A percentile compares a stretch with the other conserved stretches of the same genome.
These are phyloP conservation scores for Coemansia sp. DNA, from an alignment of 192 early-diverging fungal genomes.

Conservation along the genomic window DNA sequence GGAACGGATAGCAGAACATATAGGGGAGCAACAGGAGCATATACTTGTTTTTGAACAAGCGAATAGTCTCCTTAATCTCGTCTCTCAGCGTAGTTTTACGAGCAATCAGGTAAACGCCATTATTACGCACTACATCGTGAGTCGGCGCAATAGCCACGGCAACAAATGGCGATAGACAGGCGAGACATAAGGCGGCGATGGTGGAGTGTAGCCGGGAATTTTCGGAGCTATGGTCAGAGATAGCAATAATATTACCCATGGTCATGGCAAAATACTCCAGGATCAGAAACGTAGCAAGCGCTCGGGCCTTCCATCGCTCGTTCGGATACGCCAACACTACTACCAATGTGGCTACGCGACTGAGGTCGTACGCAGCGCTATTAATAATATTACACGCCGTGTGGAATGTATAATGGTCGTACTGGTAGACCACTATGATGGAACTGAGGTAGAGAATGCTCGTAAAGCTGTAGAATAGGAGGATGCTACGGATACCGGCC, in stretches of 20 bases:
- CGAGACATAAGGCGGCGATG: constrained; percentile 18
- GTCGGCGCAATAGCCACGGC: constrained; percentile 31
- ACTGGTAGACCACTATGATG: constrained; percentile 25
- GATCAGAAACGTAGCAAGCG: constrained; percentile 27
- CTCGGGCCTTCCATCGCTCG: constrained; percentile 41
- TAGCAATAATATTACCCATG: constrained; percentile 34
- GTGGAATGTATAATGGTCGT: constrained; percentile 12
- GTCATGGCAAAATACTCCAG: constrained; percentile 37
- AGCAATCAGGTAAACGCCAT: constrained; percentile 44
- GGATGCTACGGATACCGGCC: constrained; percentile 25
- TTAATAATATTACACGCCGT: constrained; percentile 15
- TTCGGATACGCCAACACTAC: constrained; percentile 38
- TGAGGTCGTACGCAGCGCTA: constrained; percentile 23
- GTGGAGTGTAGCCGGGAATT: constrained; percentile 14
- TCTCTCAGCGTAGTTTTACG: constrained; percentile 19
- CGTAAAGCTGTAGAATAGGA: constrained; percentile 22
- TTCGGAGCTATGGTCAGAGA: constrained; percentile 15
- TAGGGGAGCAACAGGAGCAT: constrained; percentile 40
- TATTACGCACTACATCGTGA: constrained; percentile 36
- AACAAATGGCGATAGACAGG: constrained; percentile 30
- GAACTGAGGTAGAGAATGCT: constrained; percentile 31
- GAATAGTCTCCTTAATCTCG: constrained; percentile 23
- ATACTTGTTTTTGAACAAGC: constrained; percentile 29
- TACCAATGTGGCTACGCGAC: constrained; percentile 36
- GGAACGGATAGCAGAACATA: constrained; percentile 41